Base-by-base conservation (phyloP, 805 yeast genomes). In the Kodamaea restingae region DNA sequence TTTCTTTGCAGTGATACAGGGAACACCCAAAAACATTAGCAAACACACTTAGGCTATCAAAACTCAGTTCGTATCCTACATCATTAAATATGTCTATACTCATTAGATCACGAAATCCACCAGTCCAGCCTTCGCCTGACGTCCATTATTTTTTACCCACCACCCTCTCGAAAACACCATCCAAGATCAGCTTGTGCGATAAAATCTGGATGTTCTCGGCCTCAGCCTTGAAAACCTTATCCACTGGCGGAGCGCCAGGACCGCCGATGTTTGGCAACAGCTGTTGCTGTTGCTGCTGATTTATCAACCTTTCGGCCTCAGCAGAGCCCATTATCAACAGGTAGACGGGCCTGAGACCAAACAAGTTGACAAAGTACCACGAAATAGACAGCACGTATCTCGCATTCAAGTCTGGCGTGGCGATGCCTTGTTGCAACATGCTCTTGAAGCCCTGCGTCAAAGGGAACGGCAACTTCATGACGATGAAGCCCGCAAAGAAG, bases 351-450 rank as follows among this genome's bases (percentile, higher is more conserved):
- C 78, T 76, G 44, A 93, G 71, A 20, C 98, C 98, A 36, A 90
- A 60, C 44, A 88, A 76, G 40, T 88, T 85, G 39, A 91, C 84
- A 58, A 93, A 86, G 59, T 91, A 93, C 98, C 98, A 93, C 4
- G 97, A 88, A 15, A 93, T 83, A 2, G 96, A 81, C 26, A 93
- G 82, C 12, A 93, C 98, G 79, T 95, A 93, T 18, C 95, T 69
- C 7, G 82, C 96, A 55, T 90, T 93, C 42, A 93, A 68, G 52
- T 91, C 95, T 1, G 81, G 73, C 0, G 98, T 88, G 42, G 71
- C 74, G 10, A 93, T 83, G 6, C 97, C 95, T 20, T 76, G 78
- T 61, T 93, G 98, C 31, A 93, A 64, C 95, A 93, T 90, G 43
- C 84, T 77, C 60, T 93, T 93, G 70, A 93, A 93, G 43, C 90